phyloP scores from a whole-genome alignment of 2,329 filamentous ascomycete genomes.

The Graphilbum fragrans region DNA sequence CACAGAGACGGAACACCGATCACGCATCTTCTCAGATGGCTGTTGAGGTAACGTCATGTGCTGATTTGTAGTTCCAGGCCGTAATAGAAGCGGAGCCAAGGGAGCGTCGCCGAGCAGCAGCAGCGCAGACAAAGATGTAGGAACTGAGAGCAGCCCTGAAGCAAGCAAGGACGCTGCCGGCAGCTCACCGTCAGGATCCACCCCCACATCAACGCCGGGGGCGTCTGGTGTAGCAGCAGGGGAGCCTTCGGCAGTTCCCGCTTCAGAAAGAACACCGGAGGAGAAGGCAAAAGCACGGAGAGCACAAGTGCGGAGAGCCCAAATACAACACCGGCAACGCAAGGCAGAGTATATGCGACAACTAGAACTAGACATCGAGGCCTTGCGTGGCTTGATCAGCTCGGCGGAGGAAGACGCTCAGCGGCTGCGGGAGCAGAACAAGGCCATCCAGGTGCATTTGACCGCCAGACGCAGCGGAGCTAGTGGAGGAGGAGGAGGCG shows the following conservation, averaged over 20 bases:
- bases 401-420: conserved; percentile 25
- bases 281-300: conserved; percentile 31
- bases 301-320: conserved; percentile 39
- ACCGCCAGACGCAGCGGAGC: conserved; percentile 4
- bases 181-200: too few species aligned
- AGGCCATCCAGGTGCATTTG: conserved; percentile 25
- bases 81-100: too few species aligned
- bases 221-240: not conserved
- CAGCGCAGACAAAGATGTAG: too few species aligned
- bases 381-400: conserved; percentile 34
- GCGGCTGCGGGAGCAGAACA: conserved; percentile 28
- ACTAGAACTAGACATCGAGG: conserved; percentile 37
- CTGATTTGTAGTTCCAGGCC: too few species aligned
- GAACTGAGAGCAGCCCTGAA: too few species aligned
- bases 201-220: not conserved
- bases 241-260: not conserved
- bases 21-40: too few species aligned
- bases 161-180: too few species aligned
- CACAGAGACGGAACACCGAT: too few species aligned
- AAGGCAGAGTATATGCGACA: conserved; percentile 43
- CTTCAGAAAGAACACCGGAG: conserved; percentile 8
- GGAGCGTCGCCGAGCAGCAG: too few species aligned
- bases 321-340: conserved; percentile 42
- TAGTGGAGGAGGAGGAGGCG: too few species aligned
- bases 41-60: too few species aligned